Base-by-base conservation (phyloP, 2,329 filamentous ascomycete genomes). In the Chrysosporium queenslandicum region DNA sequence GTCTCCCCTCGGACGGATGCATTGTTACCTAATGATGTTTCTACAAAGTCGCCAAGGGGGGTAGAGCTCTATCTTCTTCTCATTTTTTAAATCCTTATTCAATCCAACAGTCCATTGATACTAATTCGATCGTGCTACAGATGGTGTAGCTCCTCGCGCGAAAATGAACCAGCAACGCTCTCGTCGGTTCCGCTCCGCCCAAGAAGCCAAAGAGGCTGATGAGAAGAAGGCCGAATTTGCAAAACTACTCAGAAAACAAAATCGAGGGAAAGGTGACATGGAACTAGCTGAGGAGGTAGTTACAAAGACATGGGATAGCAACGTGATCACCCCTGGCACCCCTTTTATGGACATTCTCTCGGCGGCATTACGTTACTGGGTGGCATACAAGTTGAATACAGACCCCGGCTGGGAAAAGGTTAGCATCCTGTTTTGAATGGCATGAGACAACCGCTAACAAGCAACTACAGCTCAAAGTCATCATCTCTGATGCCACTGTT, bases 111-210 rank as follows among this genome's bases (percentile, higher is more conserved):
- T 20, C 3, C 8, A 27, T 27, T 34, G 32, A 53, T 50, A 48
- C 66, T 74, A 55, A 70, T 53, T 27, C 4, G 23, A 21, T 21
- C 52, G 41, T 40, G 53, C 42, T 34, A 39, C 56, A 89, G 92
- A 98, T 72, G 92, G 92, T 66, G 92, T 98, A 58, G 92, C 92
- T 3, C 94, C 92, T 43, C 86, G 92, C 68, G 94, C 94, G 54
- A 98, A 98, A 72, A 98, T 98, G 92, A 98, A 98, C 68, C 94
- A 98, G 68, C 92, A 98, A 72, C 87, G 92, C 56, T 94, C 92
- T 39, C 82, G 92, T 69, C 87, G 92, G 63, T 98, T 98, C 72
- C 85, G 92, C 56, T 86, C 91, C 20, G 92, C 90, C 1, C 88
- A 91, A 67, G 92, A 98, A 67, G 92, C 92, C 14, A 83, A 88